These are phyloP conservation scores for Ceriops tagal DNA, from an alignment of 345 rosid genomes.

Conservation along the genomic window DNA sequence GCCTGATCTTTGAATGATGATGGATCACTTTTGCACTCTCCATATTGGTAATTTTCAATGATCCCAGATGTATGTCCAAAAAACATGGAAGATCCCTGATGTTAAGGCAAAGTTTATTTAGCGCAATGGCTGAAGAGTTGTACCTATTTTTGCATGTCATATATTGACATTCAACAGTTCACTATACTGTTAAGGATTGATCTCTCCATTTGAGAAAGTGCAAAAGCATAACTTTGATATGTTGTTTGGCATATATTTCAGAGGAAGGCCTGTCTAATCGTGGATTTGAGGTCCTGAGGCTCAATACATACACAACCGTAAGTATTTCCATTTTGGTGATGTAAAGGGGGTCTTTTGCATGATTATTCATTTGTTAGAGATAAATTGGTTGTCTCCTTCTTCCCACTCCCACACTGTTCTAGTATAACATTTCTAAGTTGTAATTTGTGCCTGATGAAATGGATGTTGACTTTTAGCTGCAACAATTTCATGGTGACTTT, in stretches of 20 bases:
- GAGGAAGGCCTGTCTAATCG: slow-evolving; percentile 79
- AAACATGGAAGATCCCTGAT: too few relatives aligned
- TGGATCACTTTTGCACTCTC: too few relatives aligned
- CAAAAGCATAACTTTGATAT: not conserved
- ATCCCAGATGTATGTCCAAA: too few relatives aligned
- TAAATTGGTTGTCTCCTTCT: not conserved
- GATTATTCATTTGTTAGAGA: not conserved
- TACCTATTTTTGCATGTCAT: too few relatives aligned
- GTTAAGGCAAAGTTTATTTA: too few relatives aligned
- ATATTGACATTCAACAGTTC: not conserved
- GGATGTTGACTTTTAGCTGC: too few relatives aligned
- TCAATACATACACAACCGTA: slow-evolving; percentile 92
- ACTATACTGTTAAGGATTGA: slow-evolving; percentile 7
- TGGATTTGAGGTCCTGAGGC: slow-evolving; percentile 86
- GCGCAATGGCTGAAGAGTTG: not conserved
- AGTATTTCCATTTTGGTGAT: slow-evolving; percentile 27
- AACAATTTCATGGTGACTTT: too few relatives aligned
- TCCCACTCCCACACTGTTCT: too few relatives aligned
- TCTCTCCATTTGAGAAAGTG: slow-evolving; percentile 5
- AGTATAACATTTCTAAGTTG: too few relatives aligned
- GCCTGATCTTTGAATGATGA: too few relatives aligned
- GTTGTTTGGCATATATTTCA: slow-evolving; percentile 37
- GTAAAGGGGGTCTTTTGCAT: not conserved
- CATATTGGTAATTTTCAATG: too few relatives aligned
- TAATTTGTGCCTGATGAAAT: not conserved